Base-by-base conservation (phyloP, 352 stramenopile species). In the Phytophthora citricola region DNA sequence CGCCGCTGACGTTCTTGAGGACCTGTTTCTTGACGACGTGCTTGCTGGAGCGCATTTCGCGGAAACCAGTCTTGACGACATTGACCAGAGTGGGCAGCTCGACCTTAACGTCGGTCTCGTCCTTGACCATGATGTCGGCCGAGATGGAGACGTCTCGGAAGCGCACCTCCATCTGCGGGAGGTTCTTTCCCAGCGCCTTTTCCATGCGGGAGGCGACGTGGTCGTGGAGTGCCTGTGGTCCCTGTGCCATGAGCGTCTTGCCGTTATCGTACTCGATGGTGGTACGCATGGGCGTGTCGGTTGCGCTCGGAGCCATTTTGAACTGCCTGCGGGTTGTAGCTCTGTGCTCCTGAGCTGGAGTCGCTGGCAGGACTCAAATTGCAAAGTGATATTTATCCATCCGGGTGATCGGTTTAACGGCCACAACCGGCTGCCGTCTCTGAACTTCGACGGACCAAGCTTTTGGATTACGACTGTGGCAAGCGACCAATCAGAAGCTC, bases 91-190 rank as follows among this genome's bases (percentile, higher is more conserved):
- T 69, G 5, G 66, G 66, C 4, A 74, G 41, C 51, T 71, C 67
- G 1, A 49, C 40, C 40, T 61, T 64, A 44, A 63, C 10, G n/a
- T 73, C 17, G 11, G 36, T 40, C 40, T 66, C 51, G 40, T 63
- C 50, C 20, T 69, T 65, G 56, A 77, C 61, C 10, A 34, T 24
- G 32, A 81, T 70, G 36, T 77, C 58, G 15, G 68, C 54, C 5
- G 69, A 65, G 32, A 78, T 58, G 15, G 64, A 72, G 26, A 78
- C 45, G 27, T 62, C 40, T 7, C 67, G 64, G 55, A 81, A 76
- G 22, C 76, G 73, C 9, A 85, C 58, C n/a, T 85, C 73, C 63
- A 82, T 73, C 52, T 82, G 73, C 5, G 76, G 73, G 3, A 83
- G 48, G 7, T 22, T 9, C 8, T 38, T 39, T 1, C 73, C 70